Evolutionary conservation across 371 early-diverging fungal species (phyloP).

Genomic region (Zopfochytrium polystomum): DNA sequence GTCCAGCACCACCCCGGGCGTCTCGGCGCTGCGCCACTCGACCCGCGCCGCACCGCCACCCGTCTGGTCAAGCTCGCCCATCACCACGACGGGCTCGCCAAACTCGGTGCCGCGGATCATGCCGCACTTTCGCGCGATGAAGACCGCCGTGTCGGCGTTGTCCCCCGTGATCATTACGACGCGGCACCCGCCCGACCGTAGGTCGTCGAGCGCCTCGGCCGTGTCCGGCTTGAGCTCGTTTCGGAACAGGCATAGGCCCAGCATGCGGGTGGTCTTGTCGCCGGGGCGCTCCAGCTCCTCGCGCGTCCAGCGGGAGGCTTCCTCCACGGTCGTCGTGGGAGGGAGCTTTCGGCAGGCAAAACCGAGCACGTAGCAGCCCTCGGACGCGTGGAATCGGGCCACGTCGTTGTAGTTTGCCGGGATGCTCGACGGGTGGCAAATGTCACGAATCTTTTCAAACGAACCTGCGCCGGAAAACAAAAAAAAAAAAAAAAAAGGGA

Average conservation of each 20-base stretch:
- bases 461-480: constrained; percentile 61
- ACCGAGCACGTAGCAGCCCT: constrained; percentile 76
- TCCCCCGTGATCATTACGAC: constrained; percentile 93
- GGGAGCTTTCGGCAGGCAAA: constrained; percentile 42
- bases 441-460: constrained; percentile 62
- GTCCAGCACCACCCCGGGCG: constrained; percentile 45
- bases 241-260: constrained; percentile 73
- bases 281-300: constrained; percentile 56
- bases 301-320: constrained; percentile 43
- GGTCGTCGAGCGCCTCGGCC: constrained; percentile 58
- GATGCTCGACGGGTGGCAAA: constrained; percentile 50
- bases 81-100: constrained; percentile 27
- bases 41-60: constrained; percentile 10
- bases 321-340: constrained; percentile 25
- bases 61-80: constrained; percentile 28
- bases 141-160: constrained; percentile 81
- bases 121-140: constrained; percentile 75
- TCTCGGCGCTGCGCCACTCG: not conserved
- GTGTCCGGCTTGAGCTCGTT: constrained; percentile 80
- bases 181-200: constrained; percentile 71
- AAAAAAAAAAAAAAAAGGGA: not conserved
- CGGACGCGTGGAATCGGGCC: constrained; percentile 56
- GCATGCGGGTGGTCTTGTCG: constrained; percentile 19
- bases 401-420: constrained; percentile 66
- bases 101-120: constrained; percentile 53